These are phyloP conservation scores for Arthroderma uncinatum DNA, from an alignment of 2,329 filamentous ascomycete genomes.

Conservation along the genomic window DNA sequence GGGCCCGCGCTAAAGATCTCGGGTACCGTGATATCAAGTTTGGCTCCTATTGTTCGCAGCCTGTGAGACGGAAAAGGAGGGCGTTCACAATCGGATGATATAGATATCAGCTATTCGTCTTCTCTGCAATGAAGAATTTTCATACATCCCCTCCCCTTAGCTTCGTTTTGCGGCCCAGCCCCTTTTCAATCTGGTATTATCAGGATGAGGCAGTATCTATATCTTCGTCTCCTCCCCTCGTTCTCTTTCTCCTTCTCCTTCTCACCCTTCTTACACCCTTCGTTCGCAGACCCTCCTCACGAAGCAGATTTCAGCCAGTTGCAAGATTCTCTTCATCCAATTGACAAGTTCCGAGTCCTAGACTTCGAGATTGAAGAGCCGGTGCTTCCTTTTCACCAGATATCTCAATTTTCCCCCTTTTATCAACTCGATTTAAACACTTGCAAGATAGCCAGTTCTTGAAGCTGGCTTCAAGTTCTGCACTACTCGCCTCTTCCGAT, in stretches of 20 bases:
- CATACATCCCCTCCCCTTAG: background rate
- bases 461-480: conserved; percentile 7
- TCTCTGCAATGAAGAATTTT: background rate
- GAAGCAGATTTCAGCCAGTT: too few species aligned
- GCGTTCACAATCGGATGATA: conserved; percentile 2
- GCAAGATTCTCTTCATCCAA: background rate
- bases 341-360: background rate
- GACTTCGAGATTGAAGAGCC: background rate
- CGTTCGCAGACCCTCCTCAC: too few species aligned
- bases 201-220: background rate
- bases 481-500: background rate
- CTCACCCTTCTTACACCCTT: background rate
- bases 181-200: background rate
- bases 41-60: background rate
- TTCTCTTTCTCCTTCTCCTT: background rate
- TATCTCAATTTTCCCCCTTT: background rate
- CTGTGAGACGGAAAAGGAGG: background rate
- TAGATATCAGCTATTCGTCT: background rate
- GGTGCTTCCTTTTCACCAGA: background rate
- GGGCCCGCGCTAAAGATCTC: background rate
- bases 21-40: background rate
- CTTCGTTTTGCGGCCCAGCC: background rate
- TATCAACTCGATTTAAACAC: background rate
- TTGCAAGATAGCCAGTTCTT: background rate
- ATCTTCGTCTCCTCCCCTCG: background rate